Base-by-base conservation (phyloP, 345 rosid genomes). In the Hibiscus trionum region DNA sequence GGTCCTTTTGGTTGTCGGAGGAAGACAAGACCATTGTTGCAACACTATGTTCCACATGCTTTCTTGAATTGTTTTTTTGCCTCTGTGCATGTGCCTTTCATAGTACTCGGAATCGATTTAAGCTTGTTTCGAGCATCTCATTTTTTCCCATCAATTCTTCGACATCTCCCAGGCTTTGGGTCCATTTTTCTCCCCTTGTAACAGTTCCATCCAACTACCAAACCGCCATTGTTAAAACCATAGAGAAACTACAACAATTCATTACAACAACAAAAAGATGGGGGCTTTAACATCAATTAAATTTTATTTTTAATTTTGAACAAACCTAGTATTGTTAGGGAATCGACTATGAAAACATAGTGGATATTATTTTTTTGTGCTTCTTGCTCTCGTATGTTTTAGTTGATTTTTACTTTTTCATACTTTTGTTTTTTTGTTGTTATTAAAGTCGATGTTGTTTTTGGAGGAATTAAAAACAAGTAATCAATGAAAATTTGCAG, bases 1-100 rank as follows among this genome's bases (percentile, higher is more conserved):
- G 44, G 44, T 39, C 44, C 9, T 39, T 39, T 39, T 7, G 44
- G 10, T 39, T 7, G 44, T 7, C 10, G 1, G 44, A 50, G 55
- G 55, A n/a, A 53, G 59, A 55, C 27, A 55, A 55, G 59, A 7
- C 42, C 42, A 37, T 37, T 46, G 50, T 46, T 61, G 82, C 12
- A 39, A 7, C 42, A 37, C 52, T 66, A 61, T 76, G 53, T 90
- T 91, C 93, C 86, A 87, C 81, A 81, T 84, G 87, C 89, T 93
- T 93, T 84, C 96, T 91, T 86, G 97, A 90, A 84, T 97, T 97
- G 82, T 88, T 86, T 76, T 21, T 21, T 84, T 91, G 76, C 98
- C 98, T 85, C 98, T 89, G 55, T 91, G 97, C 98, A 93, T 93
- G 85, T 93, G 98, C 78, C 85, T 87, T 39, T 91, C 98, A 80